Evolutionary conservation across 495 filamentous ascomycete species (phyloP), one percentile per base, ranked within the genome.

Genomic region (Podospora australis): DNA sequence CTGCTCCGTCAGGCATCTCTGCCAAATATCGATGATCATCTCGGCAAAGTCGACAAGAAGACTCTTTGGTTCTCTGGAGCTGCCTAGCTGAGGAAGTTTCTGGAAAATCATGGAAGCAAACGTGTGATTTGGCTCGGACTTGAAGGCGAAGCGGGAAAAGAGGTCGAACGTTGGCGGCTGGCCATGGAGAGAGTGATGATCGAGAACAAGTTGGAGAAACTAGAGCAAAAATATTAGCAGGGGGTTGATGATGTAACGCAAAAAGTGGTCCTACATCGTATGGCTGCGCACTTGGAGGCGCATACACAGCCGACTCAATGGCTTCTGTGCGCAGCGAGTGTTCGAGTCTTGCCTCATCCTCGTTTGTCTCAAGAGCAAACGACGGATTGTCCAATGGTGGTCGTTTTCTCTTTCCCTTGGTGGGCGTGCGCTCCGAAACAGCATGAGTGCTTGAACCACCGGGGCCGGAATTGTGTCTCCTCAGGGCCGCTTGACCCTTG

Each of bases 381-480:
- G 70, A 60, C 11, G 77, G 77, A 45, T 72, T 77, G 17, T 77
- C 75, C 4, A 73, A 53, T 11, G 63, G 57, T 2, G 66, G 74
- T 1, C 77, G 67, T 59, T 78, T 80, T 53, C 77, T 55, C 52
- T 74, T 74, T 13, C 66, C 71, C 44, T 73, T 75, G 21, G 65
- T 70, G 3, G 74, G 71, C 3, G 72, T 77, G 44, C 69, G 66
- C 48, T 73, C 72, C 6, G 44, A 50, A 8, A 68, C 41, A 7
- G 68, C 59, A 13, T 64, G 61, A 5, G 68, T 58, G 23, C 69
- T 49, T n/a, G n/a, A n/a, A n/a, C n/a, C n/a, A n/a, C n/a, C n/a
- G 0, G 71, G 58, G 6, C 58, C 64, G 0, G 44, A 30, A 35
- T 65, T 65, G 40, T 62, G 68, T 17, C 57, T 48, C 40, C 66